Evolutionary conservation across 2,329 filamentous ascomycete species (phyloP).

Genomic region (Westerdykella aurantiaca): DNA sequence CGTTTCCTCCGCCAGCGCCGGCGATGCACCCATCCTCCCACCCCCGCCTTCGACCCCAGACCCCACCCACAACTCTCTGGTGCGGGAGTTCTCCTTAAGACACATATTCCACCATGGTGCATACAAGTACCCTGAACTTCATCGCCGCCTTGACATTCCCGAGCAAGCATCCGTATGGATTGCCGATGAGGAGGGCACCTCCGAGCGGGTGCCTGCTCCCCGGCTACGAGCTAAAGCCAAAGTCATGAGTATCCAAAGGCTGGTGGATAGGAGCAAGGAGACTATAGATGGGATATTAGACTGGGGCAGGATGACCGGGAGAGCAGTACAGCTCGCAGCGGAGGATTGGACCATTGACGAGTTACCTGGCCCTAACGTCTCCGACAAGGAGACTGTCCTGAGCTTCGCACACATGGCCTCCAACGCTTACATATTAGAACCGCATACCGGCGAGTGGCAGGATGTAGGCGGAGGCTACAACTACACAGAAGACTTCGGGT

Average conservation of each 20-base stretch:
- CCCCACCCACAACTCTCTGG: conserved; percentile 10
- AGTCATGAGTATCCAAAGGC: conserved; percentile 66
- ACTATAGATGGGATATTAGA: conserved; percentile 75
- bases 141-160: conserved; percentile 68
- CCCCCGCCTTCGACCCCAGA: conserved; percentile 19
- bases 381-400: conserved; percentile 77
- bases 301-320: conserved; percentile 62
- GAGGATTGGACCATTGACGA: conserved; percentile 81
- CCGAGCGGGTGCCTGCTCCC: conserved; percentile 37
- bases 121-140: conserved; percentile 67
- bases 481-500: conserved; percentile 82
- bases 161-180: conserved; percentile 58
- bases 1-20: conserved; percentile 40
- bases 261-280: conserved; percentile 69
- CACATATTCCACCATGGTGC: conserved; percentile 93
- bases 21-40: conserved; percentile 25
- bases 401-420: conserved; percentile 82
- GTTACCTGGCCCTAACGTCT: conserved; percentile 71
- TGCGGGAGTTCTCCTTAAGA: conserved; percentile 51
- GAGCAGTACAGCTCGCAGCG: conserved; percentile 60
- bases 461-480: conserved; percentile 68
- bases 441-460: conserved; percentile 71
- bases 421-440: conserved; percentile 76
- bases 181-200: conserved; percentile 50
- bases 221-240: conserved; percentile 55